Percentiles rank a stretch among this genome's conserved stretches.
These are phyloP conservation scores for Chernovozyma sophiae-reginae DNA, from an alignment of 1,139 yeast genomes.

Conservation along the genomic window DNA sequence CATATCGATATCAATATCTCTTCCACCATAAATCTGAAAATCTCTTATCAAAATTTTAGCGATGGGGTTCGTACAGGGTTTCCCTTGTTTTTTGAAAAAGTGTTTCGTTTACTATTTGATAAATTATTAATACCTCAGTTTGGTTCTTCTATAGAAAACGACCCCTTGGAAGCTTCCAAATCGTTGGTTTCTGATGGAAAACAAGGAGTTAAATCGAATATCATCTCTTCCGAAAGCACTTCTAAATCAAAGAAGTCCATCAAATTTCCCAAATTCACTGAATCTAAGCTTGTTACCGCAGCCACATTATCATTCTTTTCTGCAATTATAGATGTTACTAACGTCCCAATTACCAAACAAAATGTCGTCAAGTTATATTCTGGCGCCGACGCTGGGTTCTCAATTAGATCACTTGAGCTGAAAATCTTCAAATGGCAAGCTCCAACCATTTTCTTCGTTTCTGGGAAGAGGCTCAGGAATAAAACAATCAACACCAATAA, in stretches of 20 bases:
- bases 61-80: slow-evolving; percentile 24
- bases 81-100: slow-evolving; percentile 34
- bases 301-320: slow-evolving; percentile 42
- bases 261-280: slow-evolving; percentile 17
- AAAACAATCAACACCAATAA: slow-evolving; percentile 40
- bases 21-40: slow-evolving; percentile 15
- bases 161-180: neutral
- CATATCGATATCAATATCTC: slow-evolving; percentile 37
- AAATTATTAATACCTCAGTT: slow-evolving; percentile 18
- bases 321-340: slow-evolving; percentile 21
- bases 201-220: neutral
- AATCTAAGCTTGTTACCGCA: slow-evolving; percentile 38
- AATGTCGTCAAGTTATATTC: slow-evolving; percentile 62
- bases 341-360: slow-evolving; percentile 23
- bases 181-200: neutral
- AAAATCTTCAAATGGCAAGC: slow-evolving; percentile 90
- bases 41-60: slow-evolving; percentile 34
- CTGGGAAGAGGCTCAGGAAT: slow-evolving; percentile 54
- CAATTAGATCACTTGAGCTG: slow-evolving; percentile 80
- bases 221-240: neutral
- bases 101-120: slow-evolving; percentile 34
- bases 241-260: slow-evolving; percentile 2
- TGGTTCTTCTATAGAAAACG: neutral
- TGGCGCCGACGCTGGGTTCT: slow-evolving; percentile 78
- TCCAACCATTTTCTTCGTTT: slow-evolving; percentile 67